Base-by-base conservation (phyloP, 1,139 yeast genomes). In the Hanseniaspora gamundiae region DNA sequence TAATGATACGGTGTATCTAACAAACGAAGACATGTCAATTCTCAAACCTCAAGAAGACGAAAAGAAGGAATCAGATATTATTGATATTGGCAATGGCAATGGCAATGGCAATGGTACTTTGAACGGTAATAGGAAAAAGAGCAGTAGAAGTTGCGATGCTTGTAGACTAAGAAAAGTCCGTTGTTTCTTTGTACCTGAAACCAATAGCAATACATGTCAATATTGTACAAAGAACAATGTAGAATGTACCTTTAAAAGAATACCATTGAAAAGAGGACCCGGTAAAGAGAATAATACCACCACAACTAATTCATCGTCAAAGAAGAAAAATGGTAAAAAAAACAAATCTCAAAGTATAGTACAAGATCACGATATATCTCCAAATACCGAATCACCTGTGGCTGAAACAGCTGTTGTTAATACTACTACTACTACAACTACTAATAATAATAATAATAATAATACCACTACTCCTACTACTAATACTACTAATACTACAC, bases 231-330 rank as follows among this genome's bases (percentile, higher is more conserved):
- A 30, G 7, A 30, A 30, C 35, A 16, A 16, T n/a, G 13, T 30
- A 16, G 17, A 55, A 2, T 80, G 88, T 59, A 67, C 79, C 1
- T 80, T 79, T 55, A 76, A 79, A 21, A 65, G 91, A 45, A 70
- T 79, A 1, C 91, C 87, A 0, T 59, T 81, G 59, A 82, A 81
- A 55, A 64, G 93, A 51, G 93, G 91, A 0, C 93, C 93, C 0
- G 71, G 82, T 1, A 81, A 10, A 5, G 17, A 16, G 4, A 19
- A 16, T 21, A 35, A 4, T 9, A 31, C 4, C 36, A 31, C 21
- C 36, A 31, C 19, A 14, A 5, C 4, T 4, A 9, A 17, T 16
- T 4, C 36, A 31, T n/a, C n/a, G n/a, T n/a, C n/a, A n/a, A n/a
- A n/a, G n/a, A n/a, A n/a, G n/a, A n/a, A n/a, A n/a, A n/a, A n/a